Evolutionary conservation across 2,329 filamentous ascomycete genomes (phyloP), one percentile per base, ranked within the genome.

Genomic region (Stemphylium beticola): DNA sequence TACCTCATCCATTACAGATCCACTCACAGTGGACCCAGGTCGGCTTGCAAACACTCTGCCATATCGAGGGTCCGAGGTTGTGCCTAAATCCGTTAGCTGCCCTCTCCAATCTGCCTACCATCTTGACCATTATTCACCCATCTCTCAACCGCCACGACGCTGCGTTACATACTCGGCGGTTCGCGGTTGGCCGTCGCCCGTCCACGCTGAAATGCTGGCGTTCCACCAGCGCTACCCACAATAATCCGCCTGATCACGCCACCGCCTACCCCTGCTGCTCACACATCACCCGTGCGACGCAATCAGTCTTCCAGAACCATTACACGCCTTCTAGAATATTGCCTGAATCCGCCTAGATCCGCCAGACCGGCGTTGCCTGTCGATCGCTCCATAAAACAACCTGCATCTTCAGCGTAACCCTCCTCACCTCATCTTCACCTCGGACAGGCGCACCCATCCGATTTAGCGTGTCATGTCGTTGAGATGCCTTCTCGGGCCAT

Each of bases 311-410:
- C 64, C 52, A 60, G 65, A 68, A 68, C 42, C 41, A 49, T 53
- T 60, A 42, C 49, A 54, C 48, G 6, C 36, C 61, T 73, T 74
- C 72, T 64, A 69, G 72, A 74, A 74, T 60, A 42, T 60, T 74
- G 53, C 71, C 62, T 32, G 40, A 71, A 64, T 24, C 41, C 52
- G 60, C 18, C 38, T 67, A 68, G 57, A 42, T 49, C 58, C 46
- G 52, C 49, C 55, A 55, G 51, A 52, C 53, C 43, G 52, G 53
- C 60, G 59, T 64, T 61, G 60, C 57, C 49, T 41, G 66, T 63
- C 62, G 62, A 67, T 72, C 67, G 42, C 55, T 64, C 57, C 49
- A 42, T 55, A 45, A 15, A 58, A 60, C 54, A 60, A 50, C 60
- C 57, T 49, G 46, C 36, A 63, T 57, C 53, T 53, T 44, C 55